Conservation (phyloP, 805 yeast species). For the Starmerella etchellsii region DNA sequence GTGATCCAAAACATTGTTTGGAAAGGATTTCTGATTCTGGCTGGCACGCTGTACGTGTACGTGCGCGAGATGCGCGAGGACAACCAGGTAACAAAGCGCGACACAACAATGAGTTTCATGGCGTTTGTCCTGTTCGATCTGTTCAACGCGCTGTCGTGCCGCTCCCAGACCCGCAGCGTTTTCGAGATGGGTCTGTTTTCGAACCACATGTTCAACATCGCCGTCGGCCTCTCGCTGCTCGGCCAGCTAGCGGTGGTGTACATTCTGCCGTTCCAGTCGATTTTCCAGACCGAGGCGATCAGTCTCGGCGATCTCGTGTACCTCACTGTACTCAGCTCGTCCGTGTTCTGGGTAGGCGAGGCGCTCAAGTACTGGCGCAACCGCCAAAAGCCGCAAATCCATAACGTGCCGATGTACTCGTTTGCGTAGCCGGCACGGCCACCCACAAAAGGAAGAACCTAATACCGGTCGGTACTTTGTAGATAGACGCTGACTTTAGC, state of each 20-base stretch:
- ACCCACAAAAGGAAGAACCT: no score
- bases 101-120: slow-evolving; percentile 97
- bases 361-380: slow-evolving; percentile 40
- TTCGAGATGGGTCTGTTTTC: slow-evolving; percentile 65
- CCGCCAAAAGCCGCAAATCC: slow-evolving; percentile 8
- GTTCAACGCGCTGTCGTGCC: slow-evolving; percentile 92
- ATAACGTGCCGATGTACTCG: slow-evolving; percentile 3
- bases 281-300: slow-evolving; percentile 92
- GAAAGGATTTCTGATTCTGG: slow-evolving; percentile 62
- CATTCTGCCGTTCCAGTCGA: slow-evolving; percentile 78
- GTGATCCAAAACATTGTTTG: slow-evolving; percentile 62
- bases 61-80: slow-evolving; percentile 72
- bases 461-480: no score
- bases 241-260: slow-evolving; percentile 93
- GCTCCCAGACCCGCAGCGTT: slow-evolving; percentile 73
- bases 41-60: slow-evolving; percentile 82
- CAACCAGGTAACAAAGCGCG: slow-evolving; percentile 74
- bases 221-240: slow-evolving; percentile 72
- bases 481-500: no score
- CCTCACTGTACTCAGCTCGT: slow-evolving; percentile 51
- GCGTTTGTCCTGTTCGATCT: slow-evolving; percentile 92
- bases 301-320: slow-evolving; percentile 54
- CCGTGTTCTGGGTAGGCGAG: slow-evolving; percentile 82
- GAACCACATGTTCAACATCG: slow-evolving; percentile 84
- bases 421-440: no score